These are phyloP conservation scores for Phyllosticta capitalensis DNA, from an alignment of 2,329 filamentous ascomycete species.

Conservation along the genomic window DNA sequence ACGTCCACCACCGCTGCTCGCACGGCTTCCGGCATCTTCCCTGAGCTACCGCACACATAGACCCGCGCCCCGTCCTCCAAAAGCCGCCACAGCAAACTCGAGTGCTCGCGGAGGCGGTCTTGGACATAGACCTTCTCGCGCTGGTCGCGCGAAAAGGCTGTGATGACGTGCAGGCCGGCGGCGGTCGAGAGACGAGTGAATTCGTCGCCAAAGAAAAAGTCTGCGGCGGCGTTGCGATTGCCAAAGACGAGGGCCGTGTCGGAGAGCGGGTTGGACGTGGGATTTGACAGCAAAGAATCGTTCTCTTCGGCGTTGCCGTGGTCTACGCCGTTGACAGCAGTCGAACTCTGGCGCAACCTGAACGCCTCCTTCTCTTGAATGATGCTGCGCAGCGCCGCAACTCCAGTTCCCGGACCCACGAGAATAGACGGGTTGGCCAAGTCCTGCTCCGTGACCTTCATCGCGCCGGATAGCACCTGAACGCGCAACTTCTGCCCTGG, in stretches of 20 bases:
- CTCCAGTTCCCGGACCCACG: slow-evolving; percentile 75
- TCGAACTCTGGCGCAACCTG: slow-evolving; percentile 32
- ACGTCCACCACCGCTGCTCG: slow-evolving; percentile 56
- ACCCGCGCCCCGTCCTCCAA: slow-evolving; percentile 43
- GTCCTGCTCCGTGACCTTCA: slow-evolving; percentile 28
- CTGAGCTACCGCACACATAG: slow-evolving; percentile 52
- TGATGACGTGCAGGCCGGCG: slow-evolving; percentile 43
- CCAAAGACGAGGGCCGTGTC: slow-evolving; percentile 66
- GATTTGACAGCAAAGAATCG: slow-evolving; percentile 15
- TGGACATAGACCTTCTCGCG: slow-evolving; percentile 58
- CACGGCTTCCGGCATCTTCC: slow-evolving; percentile 62
- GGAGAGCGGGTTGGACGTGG: slow-evolving; percentile 14
- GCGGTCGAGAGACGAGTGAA: slow-evolving; percentile 31
- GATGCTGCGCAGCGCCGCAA: slow-evolving; percentile 75
- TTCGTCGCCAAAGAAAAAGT: slow-evolving; percentile 75
- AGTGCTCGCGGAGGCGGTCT: slow-evolving; percentile 47
- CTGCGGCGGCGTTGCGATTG: slow-evolving; percentile 61
- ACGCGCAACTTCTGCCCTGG: slow-evolving; percentile 47
- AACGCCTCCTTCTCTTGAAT: slow-evolving; percentile 50
- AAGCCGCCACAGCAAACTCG: slow-evolving; percentile 43
- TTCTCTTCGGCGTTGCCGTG: slow-evolving; percentile 12
- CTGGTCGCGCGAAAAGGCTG: slow-evolving; percentile 61
- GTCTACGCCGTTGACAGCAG: neutral
- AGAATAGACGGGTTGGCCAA: slow-evolving; percentile 56
- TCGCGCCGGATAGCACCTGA: slow-evolving; percentile 19